Evolutionary conservation across 1,284 basidiomycete species (phyloP).

Genomic region (Cutaneotrichosporon arboriforme): DNA sequence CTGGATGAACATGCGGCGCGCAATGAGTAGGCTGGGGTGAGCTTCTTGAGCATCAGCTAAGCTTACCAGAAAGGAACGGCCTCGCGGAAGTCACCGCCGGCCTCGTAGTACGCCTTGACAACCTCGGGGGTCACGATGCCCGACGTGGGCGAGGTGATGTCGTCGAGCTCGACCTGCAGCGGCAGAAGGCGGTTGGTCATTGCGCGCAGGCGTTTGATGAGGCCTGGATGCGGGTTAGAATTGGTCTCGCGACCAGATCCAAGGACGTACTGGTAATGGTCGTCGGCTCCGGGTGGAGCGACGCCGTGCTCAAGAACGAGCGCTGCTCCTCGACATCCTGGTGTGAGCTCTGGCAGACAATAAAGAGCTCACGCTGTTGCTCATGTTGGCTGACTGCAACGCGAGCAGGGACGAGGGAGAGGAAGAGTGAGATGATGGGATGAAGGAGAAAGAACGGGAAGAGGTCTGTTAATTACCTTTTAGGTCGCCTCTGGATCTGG

Average conservation of each 20-base stretch:
- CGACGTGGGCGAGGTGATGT: constrained; percentile 43
- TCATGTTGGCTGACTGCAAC: background rate
- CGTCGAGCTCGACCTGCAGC: constrained; percentile 54
- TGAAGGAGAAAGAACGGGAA: too few species aligned
- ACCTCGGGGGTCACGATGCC: constrained; percentile 49
- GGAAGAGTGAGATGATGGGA: too few species aligned
- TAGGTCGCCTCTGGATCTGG: too few species aligned
- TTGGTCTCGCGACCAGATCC: background rate
- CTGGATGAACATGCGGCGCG: constrained; percentile 67
- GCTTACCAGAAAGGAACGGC: constrained; percentile 55
- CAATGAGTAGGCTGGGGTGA: constrained; percentile 71
- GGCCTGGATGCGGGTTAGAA: constrained; percentile 27
- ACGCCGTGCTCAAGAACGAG: constrained; percentile 34
- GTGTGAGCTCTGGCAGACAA: background rate
- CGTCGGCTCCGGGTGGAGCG: constrained; percentile 15
- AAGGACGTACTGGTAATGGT: constrained; percentile 12
- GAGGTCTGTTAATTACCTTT: too few species aligned
- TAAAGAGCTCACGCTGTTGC: background rate
- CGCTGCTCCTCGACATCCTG: constrained; percentile 38
- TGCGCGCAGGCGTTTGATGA: constrained; percentile 72
- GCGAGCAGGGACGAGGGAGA: background rate
- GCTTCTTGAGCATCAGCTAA: background rate
- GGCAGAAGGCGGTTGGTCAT: constrained; percentile 73
- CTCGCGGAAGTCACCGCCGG: constrained; percentile 61
- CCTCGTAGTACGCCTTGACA: constrained; percentile 48